Evolutionary conservation across 768 basidiomycete genomes (phyloP), one percentile per base, ranked within the genome.

Genomic region (Pisolithus albus): DNA sequence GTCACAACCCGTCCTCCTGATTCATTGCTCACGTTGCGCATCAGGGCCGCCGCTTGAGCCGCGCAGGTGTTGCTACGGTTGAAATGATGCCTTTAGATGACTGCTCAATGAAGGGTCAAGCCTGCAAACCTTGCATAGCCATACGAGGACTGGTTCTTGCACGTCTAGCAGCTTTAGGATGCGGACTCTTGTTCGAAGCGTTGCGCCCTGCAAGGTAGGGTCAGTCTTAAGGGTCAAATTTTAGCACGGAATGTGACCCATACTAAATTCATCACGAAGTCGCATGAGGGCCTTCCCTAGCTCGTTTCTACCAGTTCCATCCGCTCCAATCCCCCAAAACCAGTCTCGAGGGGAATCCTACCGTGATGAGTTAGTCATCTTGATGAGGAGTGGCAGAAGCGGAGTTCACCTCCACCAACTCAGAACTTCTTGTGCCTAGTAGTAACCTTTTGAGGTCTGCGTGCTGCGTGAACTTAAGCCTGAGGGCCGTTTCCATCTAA

Each of bases 241-340:
- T 26, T 23, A 13, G 52, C 21, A 19, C 21, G 15, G 0, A 18
- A 43, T 47, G 8, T 23, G 8, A 15, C 28, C 7, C 65, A 24
- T 38, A 67, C 81, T 77, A 50, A 85, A 70, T 59, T 73, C 76
- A 36, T 70, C 65, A 52, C 86, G 74, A 59, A 88, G 66, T 53
- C 83, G 77, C 68, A 81, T 80, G 16, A 88, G 73, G 5, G 80
- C 78, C 62, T 83, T 85, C 45, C 86, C 87, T 36, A 88, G 74
- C 60, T 88, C 84, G 54, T 88, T 88, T 30, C 75, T 77, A 23
- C 86, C 86, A 53, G 74, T 70, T 11, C 79, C 70, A 61, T 88
- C 82, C 23, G 77, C 73, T 5, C 86, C 86, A 56, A 82, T 64
- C 23, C 86, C 86, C 85, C 86, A 88, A 65, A 87, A 87, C 48